These are phyloP conservation scores for Pterocarpus macrocarpus DNA, from an alignment of 306 rosid species.

Conservation along the genomic window DNA sequence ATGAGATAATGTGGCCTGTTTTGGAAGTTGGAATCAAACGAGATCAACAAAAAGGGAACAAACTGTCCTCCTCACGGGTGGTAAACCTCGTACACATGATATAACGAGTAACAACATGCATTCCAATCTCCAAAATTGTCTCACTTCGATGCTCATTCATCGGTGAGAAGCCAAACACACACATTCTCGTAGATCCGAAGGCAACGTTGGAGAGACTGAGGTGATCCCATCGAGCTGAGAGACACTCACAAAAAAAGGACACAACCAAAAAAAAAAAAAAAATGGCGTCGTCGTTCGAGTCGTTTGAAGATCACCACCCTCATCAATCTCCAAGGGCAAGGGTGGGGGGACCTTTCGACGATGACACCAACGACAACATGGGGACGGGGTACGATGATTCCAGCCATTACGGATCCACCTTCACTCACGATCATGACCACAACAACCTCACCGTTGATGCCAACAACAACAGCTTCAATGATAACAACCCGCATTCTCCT, in stretches of 20 bases:
- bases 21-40: too few relatives aligned
- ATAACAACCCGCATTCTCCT: constrained; percentile 44
- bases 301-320: constrained; percentile 47
- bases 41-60: too few relatives aligned
- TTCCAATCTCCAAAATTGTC: neutral
- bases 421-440: constrained; percentile 29
- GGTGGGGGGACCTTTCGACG: constrained; percentile 44
- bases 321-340: constrained; percentile 28
- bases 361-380: constrained; percentile 47
- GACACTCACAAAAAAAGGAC: neutral
- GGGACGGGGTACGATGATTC: constrained; percentile 48
- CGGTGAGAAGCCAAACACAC: neutral
- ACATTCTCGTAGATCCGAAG: constrained; percentile 47
- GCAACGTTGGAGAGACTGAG: constrained; percentile 24
- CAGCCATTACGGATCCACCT: constrained; percentile 51
- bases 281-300: constrained; percentile 76
- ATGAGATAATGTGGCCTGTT: too few relatives aligned
- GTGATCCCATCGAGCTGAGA: neutral
- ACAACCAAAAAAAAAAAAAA: neutral
- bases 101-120: neutral
- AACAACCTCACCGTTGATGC: constrained; percentile 16
- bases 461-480: neutral
- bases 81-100: too few relatives aligned
- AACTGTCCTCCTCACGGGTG: too few relatives aligned
- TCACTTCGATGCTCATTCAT: neutral